A percentile compares a stretch with the other conserved stretches of the same genome.
These are phyloP conservation scores for Ceriops zippeliana DNA, from an alignment of 345 rosid species.

Conservation along the genomic window DNA sequence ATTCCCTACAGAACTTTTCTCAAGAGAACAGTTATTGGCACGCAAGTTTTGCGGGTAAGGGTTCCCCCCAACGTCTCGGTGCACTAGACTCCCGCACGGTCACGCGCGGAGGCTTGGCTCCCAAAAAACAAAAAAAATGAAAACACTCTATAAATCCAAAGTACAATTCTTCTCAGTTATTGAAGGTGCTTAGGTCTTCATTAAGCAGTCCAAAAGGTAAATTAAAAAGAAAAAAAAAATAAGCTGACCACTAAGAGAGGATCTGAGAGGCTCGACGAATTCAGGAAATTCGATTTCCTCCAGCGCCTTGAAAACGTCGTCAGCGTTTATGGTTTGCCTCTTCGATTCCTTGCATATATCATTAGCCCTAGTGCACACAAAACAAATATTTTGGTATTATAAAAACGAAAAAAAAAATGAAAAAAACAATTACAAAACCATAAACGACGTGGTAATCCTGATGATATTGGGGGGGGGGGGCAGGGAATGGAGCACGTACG, in stretches of 20 bases:
- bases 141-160: too few relatives aligned
- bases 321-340: conserved; percentile 62
- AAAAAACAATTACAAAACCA: neutral
- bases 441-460: too few relatives aligned
- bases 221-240: neutral
- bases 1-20: too few relatives aligned
- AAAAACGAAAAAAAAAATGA: neutral
- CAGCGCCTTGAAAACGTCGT: conserved; percentile 53
- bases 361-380: conserved; percentile 43
- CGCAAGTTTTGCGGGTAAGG: too few relatives aligned
- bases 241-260: conserved; percentile 52
- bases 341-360: conserved; percentile 67
- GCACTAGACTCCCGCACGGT: too few relatives aligned
- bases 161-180: too few relatives aligned
- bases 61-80: too few relatives aligned
- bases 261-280: conserved; percentile 48
- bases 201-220: neutral
- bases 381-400: neutral
- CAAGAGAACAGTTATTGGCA: too few relatives aligned
- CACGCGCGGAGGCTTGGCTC: too few relatives aligned
- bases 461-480: too few relatives aligned
- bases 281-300: conserved; percentile 65
- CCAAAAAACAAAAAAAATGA: too few relatives aligned
- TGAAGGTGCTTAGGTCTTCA: too few relatives aligned
- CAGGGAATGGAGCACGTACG: conserved; percentile 40